Percentiles rank a stretch among this genome's conserved stretches.
phyloP scores from a whole-genome alignment of 345 rosid species.

The Populus pruinosa region DNA sequence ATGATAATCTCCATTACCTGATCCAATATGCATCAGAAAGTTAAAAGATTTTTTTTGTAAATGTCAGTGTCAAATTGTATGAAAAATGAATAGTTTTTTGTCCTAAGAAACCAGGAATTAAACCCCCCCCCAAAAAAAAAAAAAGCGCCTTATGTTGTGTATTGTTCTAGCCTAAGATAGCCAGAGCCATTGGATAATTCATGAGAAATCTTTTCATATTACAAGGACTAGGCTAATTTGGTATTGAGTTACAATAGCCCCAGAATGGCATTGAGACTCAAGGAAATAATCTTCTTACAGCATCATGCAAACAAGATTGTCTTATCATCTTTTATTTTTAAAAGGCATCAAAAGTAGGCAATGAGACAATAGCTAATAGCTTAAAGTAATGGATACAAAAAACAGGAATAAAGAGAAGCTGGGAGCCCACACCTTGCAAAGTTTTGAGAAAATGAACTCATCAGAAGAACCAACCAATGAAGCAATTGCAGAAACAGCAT shows the following conservation, averaged over 20 bases:
- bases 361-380: background rate
- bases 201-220: background rate
- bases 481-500: conserved; percentile 80
- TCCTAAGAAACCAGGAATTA: no score
- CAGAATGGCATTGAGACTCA: background rate
- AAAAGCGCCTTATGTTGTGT: no score
- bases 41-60: no score
- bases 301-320: background rate
- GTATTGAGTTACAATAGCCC: background rate
- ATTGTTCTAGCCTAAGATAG: no score
- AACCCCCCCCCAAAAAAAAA: no score
- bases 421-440: conserved; percentile 61
- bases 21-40: no score
- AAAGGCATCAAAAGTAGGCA: background rate
- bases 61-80: no score
- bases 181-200: no score
- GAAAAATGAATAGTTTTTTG: no score
- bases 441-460: conserved; percentile 32
- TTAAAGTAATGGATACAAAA: background rate
- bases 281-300: background rate
- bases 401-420: background rate
- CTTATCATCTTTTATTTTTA: background rate
- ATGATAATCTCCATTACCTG: background rate
- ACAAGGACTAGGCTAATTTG: background rate
- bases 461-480: conserved; percentile 54